Evolutionary conservation across 2,329 filamentous ascomycete genomes (phyloP).

Genomic region (Phyllosticta capitalensis): DNA sequence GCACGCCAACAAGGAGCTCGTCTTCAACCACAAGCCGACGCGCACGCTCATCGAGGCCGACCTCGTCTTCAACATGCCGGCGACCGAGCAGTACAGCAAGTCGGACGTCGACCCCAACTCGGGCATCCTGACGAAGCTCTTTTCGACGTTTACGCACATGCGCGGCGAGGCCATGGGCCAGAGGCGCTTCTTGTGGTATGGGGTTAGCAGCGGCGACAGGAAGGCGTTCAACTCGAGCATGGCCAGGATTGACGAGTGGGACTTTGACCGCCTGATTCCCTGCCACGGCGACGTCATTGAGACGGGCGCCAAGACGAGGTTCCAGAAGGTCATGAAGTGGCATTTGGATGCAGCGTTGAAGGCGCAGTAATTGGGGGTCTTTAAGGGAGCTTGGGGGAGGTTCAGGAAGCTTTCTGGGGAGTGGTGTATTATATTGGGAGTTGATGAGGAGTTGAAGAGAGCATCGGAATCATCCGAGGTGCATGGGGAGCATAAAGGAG

Average conservation of each 20-base stretch:
- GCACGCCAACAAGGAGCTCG: slow-evolving; percentile 77
- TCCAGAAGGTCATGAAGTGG: slow-evolving; percentile 73
- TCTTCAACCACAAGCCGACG: slow-evolving; percentile 74
- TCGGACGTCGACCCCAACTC: slow-evolving; percentile 44
- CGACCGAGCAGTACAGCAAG: slow-evolving; percentile 66
- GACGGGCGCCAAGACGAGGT: slow-evolving; percentile 61
- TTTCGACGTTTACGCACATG: slow-evolving; percentile 50
- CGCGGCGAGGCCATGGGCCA: slow-evolving; percentile 58
- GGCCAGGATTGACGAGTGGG: slow-evolving; percentile 63
- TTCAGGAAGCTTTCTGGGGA: neutral
- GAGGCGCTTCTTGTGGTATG: slow-evolving; percentile 77
- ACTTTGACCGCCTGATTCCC: slow-evolving; percentile 76
- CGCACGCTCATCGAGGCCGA: slow-evolving; percentile 79
- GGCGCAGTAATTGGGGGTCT: slow-evolving; percentile 7
- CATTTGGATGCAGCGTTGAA: slow-evolving; percentile 47
- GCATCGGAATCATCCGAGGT: neutral
- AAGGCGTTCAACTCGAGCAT: slow-evolving; percentile 61
- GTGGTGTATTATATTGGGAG: neutral
- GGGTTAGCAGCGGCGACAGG: slow-evolving; percentile 51
- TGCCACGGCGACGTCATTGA: slow-evolving; percentile 92
- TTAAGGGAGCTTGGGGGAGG: neutral
- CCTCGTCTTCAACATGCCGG: slow-evolving; percentile 82
- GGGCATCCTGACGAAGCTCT: slow-evolving; percentile 52
- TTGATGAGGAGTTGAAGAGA: neutral
- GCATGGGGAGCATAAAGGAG: neutral